Percentiles rank a stretch among this genome's conserved stretches.
Evolutionary conservation across 129 eudicot genomes (phyloP).

Genomic region (Daucus carota): DH1_v3.0 NC_030384.2:17863501-17864000

Average conservation of each 20-base stretch:
- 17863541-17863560: not conserved
- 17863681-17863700: slow-evolving; percentile 64
- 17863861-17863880: slow-evolving; percentile 28
- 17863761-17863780: slow-evolving; percentile 83
- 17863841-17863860: slow-evolving; percentile 38
- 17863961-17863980: slow-evolving; percentile 7
- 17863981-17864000: slow-evolving; percentile 30
- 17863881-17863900: slow-evolving; percentile 33
- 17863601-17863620: slow-evolving; percentile 93
- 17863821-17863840: slow-evolving; percentile 66
- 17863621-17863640: slow-evolving; percentile 68
- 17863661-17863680: slow-evolving; percentile 69
- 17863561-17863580: not conserved
- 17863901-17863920: slow-evolving; percentile 17
- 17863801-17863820: slow-evolving; percentile 55
- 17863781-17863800: slow-evolving; percentile 65
- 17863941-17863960: slow-evolving; percentile 13
- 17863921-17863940: slow-evolving; percentile 27
- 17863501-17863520: slow-evolving; percentile 59
- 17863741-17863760: slow-evolving; percentile 78
- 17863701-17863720: slow-evolving; percentile 72
- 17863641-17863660: slow-evolving; percentile 88
- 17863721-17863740: slow-evolving; percentile 65
- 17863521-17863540: slow-evolving; percentile 7
- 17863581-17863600: slow-evolving; percentile 6